These are phyloP conservation scores for Fusarium sp. DNA, from an alignment of 2,329 filamentous ascomycete species.

Conservation along the genomic window DNA sequence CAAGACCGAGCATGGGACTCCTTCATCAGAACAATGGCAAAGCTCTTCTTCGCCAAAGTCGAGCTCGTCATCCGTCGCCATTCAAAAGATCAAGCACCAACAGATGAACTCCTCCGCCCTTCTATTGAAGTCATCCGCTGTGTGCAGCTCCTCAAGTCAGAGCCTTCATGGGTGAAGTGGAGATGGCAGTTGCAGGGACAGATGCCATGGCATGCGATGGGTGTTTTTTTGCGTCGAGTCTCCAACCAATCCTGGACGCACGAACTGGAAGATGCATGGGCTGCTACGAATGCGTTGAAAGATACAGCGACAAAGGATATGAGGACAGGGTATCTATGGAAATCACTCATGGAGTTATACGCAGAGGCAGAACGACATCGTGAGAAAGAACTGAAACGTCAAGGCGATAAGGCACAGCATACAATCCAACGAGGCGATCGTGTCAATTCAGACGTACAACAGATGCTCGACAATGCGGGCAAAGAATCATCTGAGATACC, in stretches of 20 bases:
- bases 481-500: constrained; percentile 3
- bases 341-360: constrained; percentile 24
- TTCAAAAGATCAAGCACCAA: not conserved
- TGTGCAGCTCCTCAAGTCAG: constrained; percentile 34
- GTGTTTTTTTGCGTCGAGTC: constrained; percentile 39
- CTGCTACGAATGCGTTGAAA: constrained; percentile 13
- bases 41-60: constrained; percentile 46
- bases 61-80: constrained; percentile 38
- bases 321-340: constrained; percentile 31
- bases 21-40: constrained; percentile 38
- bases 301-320: constrained; percentile 5
- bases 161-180: constrained; percentile 42
- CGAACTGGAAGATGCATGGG: constrained; percentile 42
- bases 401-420: constrained; percentile 6
- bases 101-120: not conserved
- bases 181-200: constrained; percentile 47
- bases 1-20: constrained; percentile 15
- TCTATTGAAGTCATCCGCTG: constrained; percentile 39
- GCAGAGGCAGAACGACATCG: constrained; percentile 21
- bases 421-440: not conserved
- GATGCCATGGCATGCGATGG: constrained; percentile 46
- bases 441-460: constrained; percentile 2
- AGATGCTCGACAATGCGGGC: constrained; percentile 8
- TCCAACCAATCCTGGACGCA: constrained; percentile 36
- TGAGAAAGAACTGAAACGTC: constrained; percentile 10